Conservation (phyloP, 768 basidiomycete species). For the Cantharellus cinnabarinus region DNA sequence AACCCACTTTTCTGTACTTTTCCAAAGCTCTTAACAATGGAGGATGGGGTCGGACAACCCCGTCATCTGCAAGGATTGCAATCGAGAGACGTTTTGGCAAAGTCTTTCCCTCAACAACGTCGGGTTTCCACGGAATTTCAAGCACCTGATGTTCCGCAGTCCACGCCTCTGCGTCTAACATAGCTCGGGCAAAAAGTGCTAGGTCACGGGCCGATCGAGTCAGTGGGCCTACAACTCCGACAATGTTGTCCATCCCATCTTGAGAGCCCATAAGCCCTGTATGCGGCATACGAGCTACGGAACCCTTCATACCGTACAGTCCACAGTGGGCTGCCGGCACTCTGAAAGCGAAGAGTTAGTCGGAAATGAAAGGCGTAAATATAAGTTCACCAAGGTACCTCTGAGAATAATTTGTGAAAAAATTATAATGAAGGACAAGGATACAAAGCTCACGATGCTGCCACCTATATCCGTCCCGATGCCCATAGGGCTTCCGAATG, state of each 20-base stretch:
- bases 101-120: conserved; percentile 19
- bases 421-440: neutral
- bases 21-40: conserved; percentile 26
- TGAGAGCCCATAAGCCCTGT: conserved; percentile 28
- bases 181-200: conserved; percentile 27
- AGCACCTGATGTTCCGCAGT: conserved; percentile 25
- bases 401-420: neutral
- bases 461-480: conserved; percentile 32
- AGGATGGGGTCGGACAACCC: conserved; percentile 29
- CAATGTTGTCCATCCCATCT: conserved; percentile 32
- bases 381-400: neutral
- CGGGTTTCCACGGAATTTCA: conserved; percentile 29
- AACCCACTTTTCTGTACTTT: conserved; percentile 14
- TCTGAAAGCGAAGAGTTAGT: neutral
- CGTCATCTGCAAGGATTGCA: conserved; percentile 31
- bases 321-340: conserved; percentile 24
- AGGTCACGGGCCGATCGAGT: conserved; percentile 30
- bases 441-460: conserved; percentile 18
- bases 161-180: conserved; percentile 30
- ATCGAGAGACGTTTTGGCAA: conserved; percentile 25
- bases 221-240: conserved; percentile 30
- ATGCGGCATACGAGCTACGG: conserved; percentile 31
- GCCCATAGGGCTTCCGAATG: conserved; percentile 21
- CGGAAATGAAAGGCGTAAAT: neutral
- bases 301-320: conserved; percentile 26